Conservation (phyloP, 495 filamentous ascomycete genomes). For the Sporormia fimetaria region DNA sequence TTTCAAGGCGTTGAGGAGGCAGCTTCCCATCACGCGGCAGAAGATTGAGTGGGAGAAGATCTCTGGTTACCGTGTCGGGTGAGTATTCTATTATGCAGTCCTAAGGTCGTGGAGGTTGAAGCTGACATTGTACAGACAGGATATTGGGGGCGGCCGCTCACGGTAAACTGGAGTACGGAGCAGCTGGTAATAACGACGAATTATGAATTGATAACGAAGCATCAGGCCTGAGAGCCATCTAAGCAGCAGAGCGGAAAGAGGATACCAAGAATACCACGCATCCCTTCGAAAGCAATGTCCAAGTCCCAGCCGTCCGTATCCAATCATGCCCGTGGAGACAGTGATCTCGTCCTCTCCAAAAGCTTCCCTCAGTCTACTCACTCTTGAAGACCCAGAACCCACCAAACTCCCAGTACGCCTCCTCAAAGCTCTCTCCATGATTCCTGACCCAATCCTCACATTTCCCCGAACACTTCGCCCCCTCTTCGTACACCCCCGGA, state of each 20-base stretch:
- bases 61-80: conserved; percentile 67
- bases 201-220: too few species aligned
- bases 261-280: too few species aligned
- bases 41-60: conserved; percentile 99
- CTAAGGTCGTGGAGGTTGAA: neutral
- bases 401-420: conserved; percentile 39
- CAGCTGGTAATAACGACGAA: too few species aligned
- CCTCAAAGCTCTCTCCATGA: conserved; percentile 23
- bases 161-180: too few species aligned
- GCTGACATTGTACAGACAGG: conserved; percentile 9
- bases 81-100: neutral
- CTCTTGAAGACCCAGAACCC: conserved; percentile 34
- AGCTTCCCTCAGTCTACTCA: too few species aligned
- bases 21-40: conserved; percentile 91
- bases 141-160: conserved; percentile 22
- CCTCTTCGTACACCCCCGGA: conserved; percentile 20
- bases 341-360: too few species aligned
- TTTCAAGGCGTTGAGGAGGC: conserved; percentile 85
- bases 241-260: too few species aligned
- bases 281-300: too few species aligned
- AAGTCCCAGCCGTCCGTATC: too few species aligned
- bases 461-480: conserved; percentile 15
- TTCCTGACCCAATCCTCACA: conserved; percentile 28
- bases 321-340: too few species aligned
- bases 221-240: too few species aligned